Evolutionary conservation across 1,284 basidiomycete species (phyloP).

Genomic region (Papiliotrema laurentii): DNA sequence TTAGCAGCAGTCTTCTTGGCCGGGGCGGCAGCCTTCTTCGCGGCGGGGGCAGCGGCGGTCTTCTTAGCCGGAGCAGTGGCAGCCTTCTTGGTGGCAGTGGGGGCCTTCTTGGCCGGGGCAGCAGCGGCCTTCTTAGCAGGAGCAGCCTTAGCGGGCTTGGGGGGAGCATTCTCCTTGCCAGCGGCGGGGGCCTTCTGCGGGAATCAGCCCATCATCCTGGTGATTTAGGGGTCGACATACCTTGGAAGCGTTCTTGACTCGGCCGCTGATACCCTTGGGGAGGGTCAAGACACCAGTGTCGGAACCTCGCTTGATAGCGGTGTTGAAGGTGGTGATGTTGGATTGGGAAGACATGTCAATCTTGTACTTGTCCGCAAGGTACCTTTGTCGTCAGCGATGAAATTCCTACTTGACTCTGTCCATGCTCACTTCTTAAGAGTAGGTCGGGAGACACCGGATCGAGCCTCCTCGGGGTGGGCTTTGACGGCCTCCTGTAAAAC

Average conservation of each 20-base stretch:
- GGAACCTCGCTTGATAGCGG: conserved; percentile 72
- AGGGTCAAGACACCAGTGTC: conserved; percentile 75
- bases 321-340: conserved; percentile 73
- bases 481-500: conserved; percentile 68
- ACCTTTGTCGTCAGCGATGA: conserved; percentile 52
- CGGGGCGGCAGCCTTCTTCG: conserved; percentile 48
- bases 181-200: conserved; percentile 31
- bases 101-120: conserved; percentile 47
- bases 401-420: conserved; percentile 19
- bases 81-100: conserved; percentile 45
- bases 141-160: conserved; percentile 24
- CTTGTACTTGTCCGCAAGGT: conserved; percentile 70
- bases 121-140: conserved; percentile 38
- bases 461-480: conserved; percentile 68
- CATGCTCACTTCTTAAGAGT: conserved; percentile 80
- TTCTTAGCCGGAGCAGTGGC: conserved; percentile 27
- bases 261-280: conserved; percentile 78
- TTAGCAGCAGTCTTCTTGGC: conserved; percentile 18
- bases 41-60: conserved; percentile 32
- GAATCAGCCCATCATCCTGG: not conserved
- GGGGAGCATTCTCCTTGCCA: conserved; percentile 55
- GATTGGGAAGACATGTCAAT: conserved; percentile 66
- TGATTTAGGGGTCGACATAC: conserved; percentile 12
- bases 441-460: conserved; percentile 79
- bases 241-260: conserved; percentile 70